These are phyloP conservation scores for Physcomitrium patens DNA, from an alignment of 225 moss, liverwort and hornwort species.

Conservation along the genomic window DNA sequence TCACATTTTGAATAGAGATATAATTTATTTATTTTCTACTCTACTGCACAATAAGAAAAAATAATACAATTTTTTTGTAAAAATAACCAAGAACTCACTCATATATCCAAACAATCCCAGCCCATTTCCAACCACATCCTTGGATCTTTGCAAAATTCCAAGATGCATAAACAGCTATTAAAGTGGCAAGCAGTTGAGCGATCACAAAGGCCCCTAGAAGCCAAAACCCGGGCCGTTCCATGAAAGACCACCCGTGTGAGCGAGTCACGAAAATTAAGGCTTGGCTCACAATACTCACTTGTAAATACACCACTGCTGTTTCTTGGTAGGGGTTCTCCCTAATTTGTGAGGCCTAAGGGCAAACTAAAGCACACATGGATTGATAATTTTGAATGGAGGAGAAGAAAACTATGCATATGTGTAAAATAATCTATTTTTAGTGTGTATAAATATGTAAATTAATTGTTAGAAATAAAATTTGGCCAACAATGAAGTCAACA, in stretches of 20 bases:
- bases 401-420: too few relatives aligned
- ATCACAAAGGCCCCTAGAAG: slow-evolving; percentile 59
- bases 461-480: too few relatives aligned
- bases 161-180: slow-evolving; percentile 69
- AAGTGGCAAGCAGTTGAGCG: slow-evolving; percentile 66
- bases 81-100: slow-evolving; percentile 41
- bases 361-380: neutral
- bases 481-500: too few relatives aligned
- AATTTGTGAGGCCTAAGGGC: slow-evolving; percentile 43
- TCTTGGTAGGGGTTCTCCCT: slow-evolving; percentile 38
- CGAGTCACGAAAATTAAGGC: slow-evolving; percentile 70
- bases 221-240: slow-evolving; percentile 60
- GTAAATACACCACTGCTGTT: slow-evolving; percentile 61
- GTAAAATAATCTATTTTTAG: too few relatives aligned
- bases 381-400: too few relatives aligned
- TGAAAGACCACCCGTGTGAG: slow-evolving; percentile 55
- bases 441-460: too few relatives aligned
- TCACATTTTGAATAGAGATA: too few relatives aligned
- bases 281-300: slow-evolving; percentile 70
- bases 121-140: slow-evolving; percentile 78
- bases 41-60: neutral
- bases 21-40: too few relatives aligned
- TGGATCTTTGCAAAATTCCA: slow-evolving; percentile 71
- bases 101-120: slow-evolving; percentile 71
- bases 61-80: neutral